Conservation (phyloP, 371 early-diverging fungal genomes). For the Phascolomyces articulosus region DNA sequence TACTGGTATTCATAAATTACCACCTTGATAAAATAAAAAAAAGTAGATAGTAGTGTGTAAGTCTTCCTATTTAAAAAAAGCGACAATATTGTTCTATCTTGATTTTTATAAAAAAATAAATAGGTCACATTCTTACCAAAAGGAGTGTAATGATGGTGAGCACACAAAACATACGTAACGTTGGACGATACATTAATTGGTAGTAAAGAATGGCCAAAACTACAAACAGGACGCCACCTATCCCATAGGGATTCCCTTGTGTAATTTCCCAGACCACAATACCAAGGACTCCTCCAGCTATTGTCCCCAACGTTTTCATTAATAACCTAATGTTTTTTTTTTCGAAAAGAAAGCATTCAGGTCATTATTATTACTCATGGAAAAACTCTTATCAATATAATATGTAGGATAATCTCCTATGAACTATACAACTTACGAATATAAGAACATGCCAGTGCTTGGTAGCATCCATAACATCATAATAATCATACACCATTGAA, state of each 20-base stretch:
- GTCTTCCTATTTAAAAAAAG: too few species aligned
- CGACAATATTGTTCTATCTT: too few species aligned
- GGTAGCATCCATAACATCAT: slow-evolving; percentile 46
- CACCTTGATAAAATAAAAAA: slow-evolving; percentile 13
- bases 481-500: slow-evolving; percentile 49
- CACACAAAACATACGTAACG: slow-evolving; percentile 26
- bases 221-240: slow-evolving; percentile 33
- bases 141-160: slow-evolving; percentile 37
- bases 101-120: too few species aligned
- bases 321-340: slow-evolving; percentile 14
- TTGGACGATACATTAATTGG: slow-evolving; percentile 29
- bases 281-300: slow-evolving; percentile 34
- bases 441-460: slow-evolving; percentile 39
- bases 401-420: neutral
- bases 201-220: slow-evolving; percentile 32
- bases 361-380: neutral
- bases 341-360: neutral
- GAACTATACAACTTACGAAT: slow-evolving; percentile 29
- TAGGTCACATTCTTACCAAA: slow-evolving; percentile 15
- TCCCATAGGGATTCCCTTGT: slow-evolving; percentile 42
- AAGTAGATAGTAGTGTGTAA: too few species aligned
- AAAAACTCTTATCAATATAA: neutral
- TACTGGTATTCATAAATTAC: slow-evolving; percentile 36
- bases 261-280: slow-evolving; percentile 51
- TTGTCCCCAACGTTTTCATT: slow-evolving; percentile 32